Base-by-base conservation (phyloP, 2,329 filamentous ascomycete species). In the Triangularia verruculosa region DNA sequence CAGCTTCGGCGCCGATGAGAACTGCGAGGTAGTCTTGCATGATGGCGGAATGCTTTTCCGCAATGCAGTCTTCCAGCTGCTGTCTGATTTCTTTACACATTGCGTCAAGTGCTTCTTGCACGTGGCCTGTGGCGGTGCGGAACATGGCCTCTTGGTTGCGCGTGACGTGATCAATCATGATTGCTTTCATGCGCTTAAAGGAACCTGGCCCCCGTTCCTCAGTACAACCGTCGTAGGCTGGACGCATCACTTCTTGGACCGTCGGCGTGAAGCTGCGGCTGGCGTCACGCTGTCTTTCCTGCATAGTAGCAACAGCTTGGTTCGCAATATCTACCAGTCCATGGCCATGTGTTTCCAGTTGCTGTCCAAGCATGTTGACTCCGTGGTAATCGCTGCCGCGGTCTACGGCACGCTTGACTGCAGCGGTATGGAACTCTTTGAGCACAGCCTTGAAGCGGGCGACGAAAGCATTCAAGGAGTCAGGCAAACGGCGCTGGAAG, bases 401-500 rank as follows among this genome's bases (percentile, higher is more conserved):
- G n/a, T 68, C 63, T 11, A 25, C 43, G 6, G 62, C 66, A 3
- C 58, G 51, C n/a, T 64, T 56, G 0, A 63, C 56, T 1, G 63
- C 68, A 7, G 66, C 62, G 1, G 7, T 47, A 12, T 64, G 24
- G 12, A 71, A 30, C 9, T 2, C 3, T n/a, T 9, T 39, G 8
- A 34, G 30, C 4, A 58, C n/a, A 1, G 32, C 6, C 30, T 52
- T 63, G 39, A 62, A 22, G 2, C 17, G 27, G 22, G 30, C 17
- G 8, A 59, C 27, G 53, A 70, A 69, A 9, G 5, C 17, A 1
- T 61, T 56, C 6, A 71, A 8, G 9, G 43, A 25, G 0, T 22
- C 4, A 0, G 71, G 71, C 1, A 73, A 60, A 1, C 64, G 68
- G 6, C 66, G 69, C 30, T 70, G 69, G n/a, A 74, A 74, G 17